Evolutionary conservation across 1,284 basidiomycete genomes (phyloP), one percentile per base, ranked within the genome.

Genomic region (Papiliotrema flavescens): DNA sequence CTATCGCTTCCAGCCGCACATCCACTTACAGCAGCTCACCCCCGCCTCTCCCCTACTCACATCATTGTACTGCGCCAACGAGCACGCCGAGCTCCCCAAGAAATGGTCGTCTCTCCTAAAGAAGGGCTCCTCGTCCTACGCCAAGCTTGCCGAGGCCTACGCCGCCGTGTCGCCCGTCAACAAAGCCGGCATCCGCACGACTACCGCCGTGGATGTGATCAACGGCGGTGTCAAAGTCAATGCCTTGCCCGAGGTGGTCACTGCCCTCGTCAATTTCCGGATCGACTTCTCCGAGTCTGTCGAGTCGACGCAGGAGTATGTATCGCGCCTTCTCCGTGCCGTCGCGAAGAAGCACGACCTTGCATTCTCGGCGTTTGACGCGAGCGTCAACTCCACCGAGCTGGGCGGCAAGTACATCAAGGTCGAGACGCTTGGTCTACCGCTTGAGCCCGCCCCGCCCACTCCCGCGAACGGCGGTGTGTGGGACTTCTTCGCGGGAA

Each of bases 11-110:
- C 19, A 6, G 39, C 9, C 23, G 15, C 3, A 24, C 11, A 3
- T 46, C 6, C 17, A 34, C 47, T 55, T 24, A 54, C 23, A 3
- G 11, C 43, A 68, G 64, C 67, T 81, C 37, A 65, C 68, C 0
- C 52, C 71, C 2, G 62, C 65, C 8, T 77, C 73, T 7, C 79
- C 80, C 0, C 66, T 76, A 22, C 63, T 81, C 9, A 71, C 71
- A 2, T 68, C 66, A 22, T 65, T 82, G 2, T 64, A 73, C 49
- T 82, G 80, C 59, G 73, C 76, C 0, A 65, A 75, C 14, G 70
- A 78, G 13, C 65, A 76, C 32, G 74, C 75, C 0, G 51, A 67
- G 0, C 69, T 80, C 49, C 69, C 72, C 1, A 54, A 55, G 7
- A 34, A 59, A n/a, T 69, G 75, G 50, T 61, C 64, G 44, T 62